Base-by-base conservation (phyloP, 2,329 filamentous ascomycete genomes). In the Coniochaeta hoffmannii region DNA sequence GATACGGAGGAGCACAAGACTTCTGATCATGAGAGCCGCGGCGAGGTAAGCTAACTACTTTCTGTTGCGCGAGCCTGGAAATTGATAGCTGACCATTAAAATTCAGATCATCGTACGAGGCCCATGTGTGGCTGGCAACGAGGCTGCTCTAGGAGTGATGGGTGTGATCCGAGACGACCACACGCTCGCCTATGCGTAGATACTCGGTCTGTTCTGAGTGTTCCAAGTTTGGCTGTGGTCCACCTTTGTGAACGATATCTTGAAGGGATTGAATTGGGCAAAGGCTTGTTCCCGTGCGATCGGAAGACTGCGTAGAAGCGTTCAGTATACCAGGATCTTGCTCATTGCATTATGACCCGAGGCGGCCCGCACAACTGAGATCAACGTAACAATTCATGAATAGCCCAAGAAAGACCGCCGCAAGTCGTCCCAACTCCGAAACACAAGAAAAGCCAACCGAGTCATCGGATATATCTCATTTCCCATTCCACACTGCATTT, bases 91-190 rank as follows among this genome's bases (percentile, higher is more conserved):
- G 57, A 32, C 60, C 65, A 46, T 62, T 46, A 10, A 49, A 11
- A 12, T 38, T 52, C 32, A 90, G 82, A 83, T 96, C 62, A 73
- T 86, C 35, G 87, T 87, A 3, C 78, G 78, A 32, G 90, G 90
- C 1, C 88, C 89, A 12, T 83, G 84, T 46, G 90, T 96, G 14
- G 82, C 83, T 53, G 87, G 85, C 41, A 80, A 77, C 7, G 83
- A 88, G 69, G 80, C 81, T 0, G 76, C 76, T 7, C 69, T 93
- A 28, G 84, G 86, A 4, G 77, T 87, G 11, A 71, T 79, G 51
- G 89, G 82, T 35, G 82, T 71, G 55, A 83, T 94, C 62, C 77
- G 82, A 50, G 78, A 85, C 46, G 90, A 95, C 68, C 83, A 89
- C 66, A 92, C 89, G 1, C 68, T 95, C 64, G 80, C 86, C 32